Percentiles rank a stretch among this genome's conserved stretches.
phyloP scores from a whole-genome alignment of 768 basidiomycete genomes.

The Termitomyces sp. region DNA sequence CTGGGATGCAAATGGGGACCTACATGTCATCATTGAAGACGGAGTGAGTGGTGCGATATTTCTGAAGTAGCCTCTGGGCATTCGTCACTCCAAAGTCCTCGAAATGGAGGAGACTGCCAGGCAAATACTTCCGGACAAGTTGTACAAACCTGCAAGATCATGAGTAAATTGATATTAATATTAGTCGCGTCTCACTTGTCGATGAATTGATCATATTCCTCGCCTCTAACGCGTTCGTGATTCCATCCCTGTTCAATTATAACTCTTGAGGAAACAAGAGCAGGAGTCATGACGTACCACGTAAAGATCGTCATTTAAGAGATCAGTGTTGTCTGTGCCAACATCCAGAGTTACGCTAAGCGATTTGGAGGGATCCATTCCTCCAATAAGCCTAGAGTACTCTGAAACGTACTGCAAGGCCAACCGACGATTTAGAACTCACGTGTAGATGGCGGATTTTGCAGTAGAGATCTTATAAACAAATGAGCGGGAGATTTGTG shows the following conservation, averaged over 20 bases:
- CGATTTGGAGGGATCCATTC: constrained; percentile 58
- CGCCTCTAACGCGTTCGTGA: constrained; percentile 64
- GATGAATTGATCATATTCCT: constrained; percentile 73
- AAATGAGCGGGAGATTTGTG: neutral
- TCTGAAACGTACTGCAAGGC: neutral
- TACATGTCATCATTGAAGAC: constrained; percentile 88
- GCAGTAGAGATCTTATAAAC: constrained; percentile 60
- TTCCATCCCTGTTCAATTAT: constrained; percentile 58
- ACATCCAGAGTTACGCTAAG: constrained; percentile 68
- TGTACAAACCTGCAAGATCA: constrained; percentile 59
- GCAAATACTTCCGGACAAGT: constrained; percentile 69
- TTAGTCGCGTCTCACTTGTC: constrained; percentile 47
- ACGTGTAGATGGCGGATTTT: constrained; percentile 79
- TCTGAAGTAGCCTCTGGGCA: constrained; percentile 62
- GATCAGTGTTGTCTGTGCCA: constrained; percentile 67
- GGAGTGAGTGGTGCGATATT: constrained; percentile 59
- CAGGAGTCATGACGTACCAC: constrained; percentile 45
- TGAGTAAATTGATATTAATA: neutral
- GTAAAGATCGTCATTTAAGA: constrained; percentile 63
- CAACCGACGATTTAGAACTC: neutral
- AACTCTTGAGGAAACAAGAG: neutral
- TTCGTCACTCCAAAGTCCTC: constrained; percentile 85
- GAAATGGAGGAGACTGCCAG: constrained; percentile 69
- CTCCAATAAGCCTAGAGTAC: constrained; percentile 51
- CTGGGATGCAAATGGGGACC: constrained; percentile 3